Evolutionary conservation across 2,329 filamentous ascomycete genomes (phyloP).

Genomic region (Cladophialophora bantiana): DNA sequence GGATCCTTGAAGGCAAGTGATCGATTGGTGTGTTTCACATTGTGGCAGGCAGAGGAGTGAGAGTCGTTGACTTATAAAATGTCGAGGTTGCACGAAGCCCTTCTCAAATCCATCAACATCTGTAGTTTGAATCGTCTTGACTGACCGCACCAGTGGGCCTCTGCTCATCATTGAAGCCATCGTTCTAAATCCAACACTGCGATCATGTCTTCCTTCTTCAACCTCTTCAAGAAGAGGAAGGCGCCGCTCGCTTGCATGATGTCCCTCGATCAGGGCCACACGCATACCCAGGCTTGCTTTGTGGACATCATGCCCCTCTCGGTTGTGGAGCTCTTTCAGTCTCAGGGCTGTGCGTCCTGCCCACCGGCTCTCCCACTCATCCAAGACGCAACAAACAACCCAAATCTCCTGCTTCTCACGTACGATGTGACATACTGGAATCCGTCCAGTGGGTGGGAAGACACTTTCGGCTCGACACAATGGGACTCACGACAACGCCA

Average conservation of each 20-base stretch:
- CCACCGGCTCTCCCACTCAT: conserved; percentile 35
- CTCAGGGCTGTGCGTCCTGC: conserved; percentile 36
- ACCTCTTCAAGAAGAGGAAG: conserved; percentile 33
- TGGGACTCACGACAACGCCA: conserved; percentile 34
- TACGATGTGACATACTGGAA: conserved; percentile 39
- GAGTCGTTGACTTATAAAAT: neutral
- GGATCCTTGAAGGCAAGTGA: neutral
- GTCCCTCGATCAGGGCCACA: conserved; percentile 30
- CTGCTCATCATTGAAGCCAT: neutral
- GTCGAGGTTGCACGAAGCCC: neutral
- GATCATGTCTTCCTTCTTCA: conserved; percentile 31
- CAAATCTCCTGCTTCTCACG: conserved; percentile 35
- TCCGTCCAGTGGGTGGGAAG: conserved; percentile 31
- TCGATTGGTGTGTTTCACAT: neutral
- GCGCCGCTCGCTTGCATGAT: conserved; percentile 32
- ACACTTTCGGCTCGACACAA: conserved; percentile 33
- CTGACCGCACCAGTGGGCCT: neutral
- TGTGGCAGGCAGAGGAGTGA: neutral
- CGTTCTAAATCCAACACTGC: neutral
- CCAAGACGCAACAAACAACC: conserved; percentile 31
- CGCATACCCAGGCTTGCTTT: conserved; percentile 36
- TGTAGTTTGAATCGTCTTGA: neutral
- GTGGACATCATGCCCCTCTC: conserved; percentile 36
- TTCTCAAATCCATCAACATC: neutral
- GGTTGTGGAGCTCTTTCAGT: conserved; percentile 36